A percentile compares a stretch with the other conserved stretches of the same genome.
Evolutionary conservation across 768 basidiomycete genomes (phyloP).

Genomic region (Amanita jacksonii): DNA sequence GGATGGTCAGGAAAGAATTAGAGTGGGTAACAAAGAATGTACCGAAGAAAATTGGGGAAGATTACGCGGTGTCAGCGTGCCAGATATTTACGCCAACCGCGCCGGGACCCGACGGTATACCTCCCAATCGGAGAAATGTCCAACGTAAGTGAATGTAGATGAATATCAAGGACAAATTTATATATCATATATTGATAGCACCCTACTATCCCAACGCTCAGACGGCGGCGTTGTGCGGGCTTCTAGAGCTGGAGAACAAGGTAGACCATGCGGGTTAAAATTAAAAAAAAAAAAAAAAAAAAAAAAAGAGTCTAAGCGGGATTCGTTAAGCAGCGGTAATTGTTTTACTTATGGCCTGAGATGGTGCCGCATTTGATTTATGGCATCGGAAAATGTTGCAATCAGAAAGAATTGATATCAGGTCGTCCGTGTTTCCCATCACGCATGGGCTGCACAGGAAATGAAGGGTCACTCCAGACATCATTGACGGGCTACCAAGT

Average conservation of each 20-base stretch:
- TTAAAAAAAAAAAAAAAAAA: too few species aligned
- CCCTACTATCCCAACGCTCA: slow-evolving; percentile 82
- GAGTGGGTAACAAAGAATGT: slow-evolving; percentile 64
- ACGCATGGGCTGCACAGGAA: too few species aligned
- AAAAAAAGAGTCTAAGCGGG: too few species aligned
- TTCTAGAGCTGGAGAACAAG: slow-evolving; percentile 75
- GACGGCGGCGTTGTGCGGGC: slow-evolving; percentile 73
- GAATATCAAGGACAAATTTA: slow-evolving; percentile 13
- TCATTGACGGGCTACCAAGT: too few species aligned
- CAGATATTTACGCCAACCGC: slow-evolving; percentile 68
- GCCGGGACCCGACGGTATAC: slow-evolving; percentile 32
- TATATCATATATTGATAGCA: slow-evolving; percentile 30
- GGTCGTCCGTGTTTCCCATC: too few species aligned
- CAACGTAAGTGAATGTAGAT: slow-evolving; percentile 24
- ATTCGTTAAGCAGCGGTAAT: too few species aligned
- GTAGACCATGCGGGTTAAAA: too few species aligned
- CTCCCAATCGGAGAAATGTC: slow-evolving; percentile 10
- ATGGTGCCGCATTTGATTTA: too few species aligned
- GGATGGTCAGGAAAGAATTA: slow-evolving; percentile 47
- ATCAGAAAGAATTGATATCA: too few species aligned
- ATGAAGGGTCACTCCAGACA: too few species aligned
- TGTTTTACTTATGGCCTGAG: too few species aligned
- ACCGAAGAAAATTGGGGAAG: slow-evolving; percentile 20
- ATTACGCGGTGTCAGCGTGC: slow-evolving; percentile 38
- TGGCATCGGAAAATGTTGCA: too few species aligned